Conservation (phyloP, 1,284 basidiomycete genomes). For the Leccinum griseonigrum region DNA sequence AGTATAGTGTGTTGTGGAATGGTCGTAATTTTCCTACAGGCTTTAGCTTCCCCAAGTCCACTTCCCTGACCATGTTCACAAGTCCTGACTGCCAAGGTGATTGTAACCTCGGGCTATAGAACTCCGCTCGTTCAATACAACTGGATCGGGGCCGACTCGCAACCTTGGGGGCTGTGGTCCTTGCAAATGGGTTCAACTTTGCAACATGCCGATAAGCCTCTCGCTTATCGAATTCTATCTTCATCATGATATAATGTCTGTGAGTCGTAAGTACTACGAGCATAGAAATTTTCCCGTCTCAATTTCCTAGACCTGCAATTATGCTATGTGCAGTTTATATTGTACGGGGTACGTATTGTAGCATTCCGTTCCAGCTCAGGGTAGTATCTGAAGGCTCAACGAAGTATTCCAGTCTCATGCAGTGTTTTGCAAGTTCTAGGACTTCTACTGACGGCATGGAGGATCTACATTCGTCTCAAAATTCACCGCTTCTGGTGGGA, state of each 20-base stretch:
- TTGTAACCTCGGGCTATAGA: background rate
- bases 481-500: constrained; percentile 29
- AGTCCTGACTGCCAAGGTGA: background rate
- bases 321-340: constrained; percentile 1
- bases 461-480: constrained; percentile 21
- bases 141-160: background rate
- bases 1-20: no score
- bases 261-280: background rate
- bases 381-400: background rate
- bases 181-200: background rate
- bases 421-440: constrained; percentile 17
- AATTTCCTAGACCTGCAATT: background rate
- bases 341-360: constrained; percentile 9
- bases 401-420: constrained; percentile 7
- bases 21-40: background rate
- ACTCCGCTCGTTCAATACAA: background rate
- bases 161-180: background rate
- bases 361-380: background rate
- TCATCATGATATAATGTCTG: background rate
- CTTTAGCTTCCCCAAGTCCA: background rate
- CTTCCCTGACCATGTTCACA: background rate
- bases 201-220: constrained; percentile 10
- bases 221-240: constrained; percentile 12
- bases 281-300: background rate
- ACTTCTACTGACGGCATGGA: constrained; percentile 18